These are phyloP conservation scores for Solanum phureja DNA, from an alignment of 257 asterid species.

Conservation along the genomic window DNA sequence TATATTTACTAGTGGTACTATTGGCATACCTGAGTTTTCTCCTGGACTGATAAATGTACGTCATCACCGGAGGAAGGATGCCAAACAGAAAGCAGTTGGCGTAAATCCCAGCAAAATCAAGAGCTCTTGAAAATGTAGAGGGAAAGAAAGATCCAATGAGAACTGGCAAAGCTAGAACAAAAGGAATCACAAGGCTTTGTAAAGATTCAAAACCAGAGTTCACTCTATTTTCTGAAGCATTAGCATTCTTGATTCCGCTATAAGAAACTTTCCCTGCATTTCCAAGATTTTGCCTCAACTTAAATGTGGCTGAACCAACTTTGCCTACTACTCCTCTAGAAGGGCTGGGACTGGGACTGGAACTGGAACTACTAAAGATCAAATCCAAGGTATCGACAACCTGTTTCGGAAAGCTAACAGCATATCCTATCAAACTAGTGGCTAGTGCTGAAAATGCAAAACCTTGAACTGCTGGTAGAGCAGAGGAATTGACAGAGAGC, in stretches of 20 bases:
- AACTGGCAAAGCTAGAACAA: conserved; percentile 17
- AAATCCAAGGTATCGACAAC: conserved; percentile 22
- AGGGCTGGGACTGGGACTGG: not conserved
- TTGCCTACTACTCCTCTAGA: conserved; percentile 6
- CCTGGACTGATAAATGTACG: conserved; percentile 13
- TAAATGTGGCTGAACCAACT: conserved; percentile 12
- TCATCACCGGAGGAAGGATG: conserved; percentile 31
- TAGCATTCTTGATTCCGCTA: not conserved
- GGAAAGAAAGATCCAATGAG: conserved; percentile 20
- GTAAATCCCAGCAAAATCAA: conserved; percentile 27
- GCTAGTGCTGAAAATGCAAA: conserved; percentile 32
- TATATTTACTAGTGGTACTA: not conserved
- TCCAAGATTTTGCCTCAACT: conserved; percentile 4
- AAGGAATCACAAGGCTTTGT: conserved; percentile 14
- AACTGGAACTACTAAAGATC: not conserved
- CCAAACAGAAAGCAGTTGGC: conserved; percentile 34
- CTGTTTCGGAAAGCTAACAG: conserved; percentile 28
- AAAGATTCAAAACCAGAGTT: not conserved
- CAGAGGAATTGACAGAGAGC: conserved; percentile 26
- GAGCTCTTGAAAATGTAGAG: conserved; percentile 21
- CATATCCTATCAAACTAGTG: conserved; percentile 31
- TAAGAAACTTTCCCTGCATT: conserved; percentile 13
- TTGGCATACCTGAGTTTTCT: conserved; percentile 18
- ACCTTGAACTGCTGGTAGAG: conserved; percentile 23
- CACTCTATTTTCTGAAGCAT: not conserved